Conservation (phyloP, 192 early-diverging fungal genomes). For the Coemansia erecta region DNA sequence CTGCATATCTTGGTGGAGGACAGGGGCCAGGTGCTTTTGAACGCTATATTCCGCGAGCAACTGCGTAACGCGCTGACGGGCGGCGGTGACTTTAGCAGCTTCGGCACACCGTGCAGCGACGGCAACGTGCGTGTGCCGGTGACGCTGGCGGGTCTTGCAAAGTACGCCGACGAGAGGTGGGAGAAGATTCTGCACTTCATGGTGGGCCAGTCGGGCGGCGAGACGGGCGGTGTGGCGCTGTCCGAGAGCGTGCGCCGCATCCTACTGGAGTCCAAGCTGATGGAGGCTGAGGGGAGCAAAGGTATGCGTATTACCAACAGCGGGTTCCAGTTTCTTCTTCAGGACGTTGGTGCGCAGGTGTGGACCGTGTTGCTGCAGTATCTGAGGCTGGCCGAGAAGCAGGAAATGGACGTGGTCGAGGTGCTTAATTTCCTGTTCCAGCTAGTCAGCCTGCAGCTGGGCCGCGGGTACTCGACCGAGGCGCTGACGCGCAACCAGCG, state of each 20-base stretch:
- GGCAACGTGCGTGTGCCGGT: slow-evolving; percentile 21
- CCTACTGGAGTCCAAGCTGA: slow-evolving; percentile 73
- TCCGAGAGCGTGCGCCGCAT: slow-evolving; percentile 71
- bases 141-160: slow-evolving; percentile 70
- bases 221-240: slow-evolving; percentile 54
- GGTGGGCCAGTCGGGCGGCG: slow-evolving; percentile 74
- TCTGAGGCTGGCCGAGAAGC: slow-evolving; percentile 71
- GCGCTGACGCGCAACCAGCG: slow-evolving; percentile 79
- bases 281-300: slow-evolving; percentile 50
- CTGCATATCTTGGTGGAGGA: slow-evolving; percentile 69
- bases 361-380: slow-evolving; percentile 97
- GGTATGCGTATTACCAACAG: slow-evolving; percentile 83
- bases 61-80: slow-evolving; percentile 72
- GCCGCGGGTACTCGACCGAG: slow-evolving; percentile 85
- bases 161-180: slow-evolving; percentile 82
- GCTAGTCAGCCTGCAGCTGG: slow-evolving; percentile 86
- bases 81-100: slow-evolving; percentile 78
- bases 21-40: slow-evolving; percentile 57
- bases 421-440: slow-evolving; percentile 93
- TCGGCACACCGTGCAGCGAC: slow-evolving; percentile 68
- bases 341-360: slow-evolving; percentile 90
- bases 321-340: slow-evolving; percentile 96
- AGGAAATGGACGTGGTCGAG: slow-evolving; percentile 88
- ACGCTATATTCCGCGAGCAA: slow-evolving; percentile 64
- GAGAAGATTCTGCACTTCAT: slow-evolving; percentile 91